Evolutionary conservation across 106 monocot species (phyloP).

Genomic region (Apostasia shenzhenica): DNA sequence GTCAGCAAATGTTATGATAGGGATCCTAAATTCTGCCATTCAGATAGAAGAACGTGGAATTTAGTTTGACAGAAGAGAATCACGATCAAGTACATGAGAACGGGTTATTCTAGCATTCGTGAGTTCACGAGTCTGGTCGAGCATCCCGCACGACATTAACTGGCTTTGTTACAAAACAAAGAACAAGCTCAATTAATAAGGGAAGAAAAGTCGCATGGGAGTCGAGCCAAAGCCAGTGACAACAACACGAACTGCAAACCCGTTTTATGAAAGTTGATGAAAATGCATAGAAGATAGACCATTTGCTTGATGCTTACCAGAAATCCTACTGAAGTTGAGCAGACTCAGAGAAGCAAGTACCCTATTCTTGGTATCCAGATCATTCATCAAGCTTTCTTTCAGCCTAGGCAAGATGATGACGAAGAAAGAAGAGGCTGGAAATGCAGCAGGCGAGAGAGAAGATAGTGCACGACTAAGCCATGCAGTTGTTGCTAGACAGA

Average conservation of each 20-base stretch:
- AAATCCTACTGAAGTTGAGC: slow-evolving; percentile 38
- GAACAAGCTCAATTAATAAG: too few relatives aligned
- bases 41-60: background rate
- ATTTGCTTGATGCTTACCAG: slow-evolving; percentile 18
- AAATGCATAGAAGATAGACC: background rate
- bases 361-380: slow-evolving; percentile 17
- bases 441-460: slow-evolving; percentile 12
- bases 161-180: too few relatives aligned
- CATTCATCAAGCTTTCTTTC: slow-evolving; percentile 15
- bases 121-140: too few relatives aligned
- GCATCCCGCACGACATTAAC: too few relatives aligned
- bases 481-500: slow-evolving; percentile 28
- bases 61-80: background rate
- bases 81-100: too few relatives aligned
- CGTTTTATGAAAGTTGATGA: too few relatives aligned
- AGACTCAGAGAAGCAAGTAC: slow-evolving; percentile 34
- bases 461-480: slow-evolving; percentile 42
- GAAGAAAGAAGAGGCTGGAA: slow-evolving; percentile 23
- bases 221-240: too few relatives aligned
- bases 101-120: too few relatives aligned
- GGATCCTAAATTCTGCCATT: slow-evolving; percentile 30
- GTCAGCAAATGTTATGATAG: slow-evolving; percentile 18
- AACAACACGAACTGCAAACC: too few relatives aligned
- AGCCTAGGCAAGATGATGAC: slow-evolving; percentile 30
- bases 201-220: too few relatives aligned